Conservation (phyloP, 169 alveolate species). For the Cryptosporidium sp. region DNA sequence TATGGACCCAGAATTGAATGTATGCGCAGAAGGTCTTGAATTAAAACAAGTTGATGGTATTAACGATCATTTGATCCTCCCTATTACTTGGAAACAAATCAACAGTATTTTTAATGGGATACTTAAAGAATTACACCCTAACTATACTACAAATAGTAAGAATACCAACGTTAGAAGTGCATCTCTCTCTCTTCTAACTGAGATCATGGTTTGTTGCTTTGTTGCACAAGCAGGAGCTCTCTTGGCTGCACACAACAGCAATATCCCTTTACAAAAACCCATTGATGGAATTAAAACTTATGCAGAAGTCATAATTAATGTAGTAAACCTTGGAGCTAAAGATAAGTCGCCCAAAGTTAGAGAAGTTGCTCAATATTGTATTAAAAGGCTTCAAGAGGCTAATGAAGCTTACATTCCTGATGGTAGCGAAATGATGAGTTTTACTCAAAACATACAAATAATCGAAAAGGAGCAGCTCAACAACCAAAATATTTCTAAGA, state of each 20-base stretch:
- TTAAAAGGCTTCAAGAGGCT: slow-evolving; percentile 70
- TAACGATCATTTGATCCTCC: slow-evolving; percentile 19
- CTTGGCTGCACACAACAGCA: slow-evolving; percentile 56
- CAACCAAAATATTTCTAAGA: slow-evolving; percentile 12
- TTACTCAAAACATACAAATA: slow-evolving; percentile 8
- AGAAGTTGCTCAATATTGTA: slow-evolving; percentile 69
- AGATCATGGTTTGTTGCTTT: slow-evolving; percentile 69
- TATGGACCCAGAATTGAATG: slow-evolving; percentile 7
- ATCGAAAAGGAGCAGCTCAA: slow-evolving; percentile 7
- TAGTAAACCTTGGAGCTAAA: slow-evolving; percentile 44
- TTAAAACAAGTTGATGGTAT: not conserved
- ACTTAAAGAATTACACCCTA: slow-evolving; percentile 62
- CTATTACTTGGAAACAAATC: slow-evolving; percentile 71
- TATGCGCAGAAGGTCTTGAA: not conserved
- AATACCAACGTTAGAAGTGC: slow-evolving; percentile 63
- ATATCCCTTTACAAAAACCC: slow-evolving; percentile 52
- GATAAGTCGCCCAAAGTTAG: slow-evolving; percentile 76
- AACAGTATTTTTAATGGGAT: slow-evolving; percentile 17
- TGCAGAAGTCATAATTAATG: slow-evolving; percentile 45
- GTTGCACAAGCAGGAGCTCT: slow-evolving; percentile 75
- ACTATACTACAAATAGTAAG: slow-evolving; percentile 39
- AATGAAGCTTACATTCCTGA: slow-evolving; percentile 66
- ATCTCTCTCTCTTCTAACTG: slow-evolving; percentile 64
- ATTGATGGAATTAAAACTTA: slow-evolving; percentile 44
- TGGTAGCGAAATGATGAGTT: slow-evolving; percentile 2